Base-by-base conservation (phyloP, 805 yeast genomes). In the Metschnikowia borealis region DNA sequence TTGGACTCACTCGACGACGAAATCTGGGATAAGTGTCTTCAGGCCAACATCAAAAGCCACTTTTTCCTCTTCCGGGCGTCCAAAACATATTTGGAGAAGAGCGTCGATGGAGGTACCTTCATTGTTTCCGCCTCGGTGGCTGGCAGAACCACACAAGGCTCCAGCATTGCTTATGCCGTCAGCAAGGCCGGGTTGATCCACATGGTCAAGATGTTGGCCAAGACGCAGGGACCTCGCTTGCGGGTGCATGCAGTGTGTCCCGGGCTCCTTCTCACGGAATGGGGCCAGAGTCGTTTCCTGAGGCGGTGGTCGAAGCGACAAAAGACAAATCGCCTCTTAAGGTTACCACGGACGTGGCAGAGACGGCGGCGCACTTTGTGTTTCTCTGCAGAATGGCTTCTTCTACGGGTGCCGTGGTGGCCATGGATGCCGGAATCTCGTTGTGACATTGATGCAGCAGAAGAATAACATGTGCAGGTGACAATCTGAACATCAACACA, bases 111-210 rank as follows among this genome's bases (percentile, higher is more conserved):
- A 4, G 67, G 66, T 4, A 53, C 55, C 3, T 64, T 64, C 38
- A 57, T 64, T 38, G 64, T 59, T 21, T 51, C 66, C 5, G 65
- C 67, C 13, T 62, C 66, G 3, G 56, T 64, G 20, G 68, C 68
- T 14, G 70, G 70, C 6, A 46, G 65, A 35, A 53, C 53, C 23
- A 55, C 39, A 56, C 64, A 51, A 54, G 68, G 65, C 11, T 59
- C 63, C 18, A 62, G 60, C 63, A 69, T 57, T 42, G 70, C 76
- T 10, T 71, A 71, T 54, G 62, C 71, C 6, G 72, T 66, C 21
- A 59, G 58, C 48, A 60, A 60, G 44, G 63, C 63, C 7, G 64
- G 54, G 14, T 49, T 60, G 37, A 59, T 60, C 45, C 64, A 61
- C 35, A 52, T 61, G 46, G 62, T 58, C 23, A 50, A 55, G 38